Percentiles rank a stretch among this genome's conserved stretches.
phyloP scores from a whole-genome alignment of 345 rosid genomes.

The Eucalyptus guilfoylei region DNA sequence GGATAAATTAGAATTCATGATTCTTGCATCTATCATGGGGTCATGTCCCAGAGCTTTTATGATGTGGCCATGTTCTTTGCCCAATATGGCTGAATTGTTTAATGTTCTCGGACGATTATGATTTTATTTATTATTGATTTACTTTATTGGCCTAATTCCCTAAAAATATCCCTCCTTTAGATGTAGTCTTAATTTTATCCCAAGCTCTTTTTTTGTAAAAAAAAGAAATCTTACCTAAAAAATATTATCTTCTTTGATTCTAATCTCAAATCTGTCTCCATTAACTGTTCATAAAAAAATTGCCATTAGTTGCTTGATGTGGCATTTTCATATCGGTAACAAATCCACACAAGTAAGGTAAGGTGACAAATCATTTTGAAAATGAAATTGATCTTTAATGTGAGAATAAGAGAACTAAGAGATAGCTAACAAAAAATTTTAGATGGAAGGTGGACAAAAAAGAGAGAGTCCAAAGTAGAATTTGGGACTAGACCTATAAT shows the following conservation, averaged over 20 bases:
- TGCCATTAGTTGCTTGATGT: not conserved
- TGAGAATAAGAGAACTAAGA: not conserved
- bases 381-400: not conserved
- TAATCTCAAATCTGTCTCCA: rapidly evolving
- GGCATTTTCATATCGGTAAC: not conserved
- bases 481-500: not conserved
- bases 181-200: not conserved
- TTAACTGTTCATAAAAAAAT: not conserved
- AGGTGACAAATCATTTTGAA: not conserved
- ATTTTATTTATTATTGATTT: not conserved
- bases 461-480: not conserved
- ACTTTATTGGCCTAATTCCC: not conserved
- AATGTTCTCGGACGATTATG: not conserved
- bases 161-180: not conserved
- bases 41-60: not conserved
- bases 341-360: not conserved
- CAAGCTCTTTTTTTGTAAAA: rapidly evolving
- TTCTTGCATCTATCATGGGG: not conserved
- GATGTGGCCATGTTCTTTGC: not conserved
- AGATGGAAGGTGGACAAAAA: not conserved
- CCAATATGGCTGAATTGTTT: not conserved
- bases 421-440: not conserved
- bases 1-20: not conserved
- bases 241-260: not conserved
- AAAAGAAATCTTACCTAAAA: not conserved